phyloP scores from a whole-genome alignment of 2,329 filamentous ascomycete genomes.

The Trichoderma guizhouense region DNA sequence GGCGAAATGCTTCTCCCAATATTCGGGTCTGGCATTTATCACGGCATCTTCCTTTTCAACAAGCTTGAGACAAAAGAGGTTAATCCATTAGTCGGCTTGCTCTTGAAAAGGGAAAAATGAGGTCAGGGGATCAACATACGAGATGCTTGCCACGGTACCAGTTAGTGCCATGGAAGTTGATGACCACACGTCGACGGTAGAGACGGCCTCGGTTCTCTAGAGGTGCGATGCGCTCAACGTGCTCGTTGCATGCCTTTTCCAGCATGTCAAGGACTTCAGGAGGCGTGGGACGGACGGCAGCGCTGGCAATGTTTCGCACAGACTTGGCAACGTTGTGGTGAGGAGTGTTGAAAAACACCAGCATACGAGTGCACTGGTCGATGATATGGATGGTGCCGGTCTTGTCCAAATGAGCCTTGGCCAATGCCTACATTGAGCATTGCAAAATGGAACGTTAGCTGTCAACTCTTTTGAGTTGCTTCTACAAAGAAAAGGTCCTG shows the following conservation, averaged over 20 bases:
- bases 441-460: background rate
- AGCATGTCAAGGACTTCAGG: conserved; percentile 3
- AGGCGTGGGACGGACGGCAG: background rate
- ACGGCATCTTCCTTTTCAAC: background rate
- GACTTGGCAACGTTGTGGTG: conserved; percentile 6
- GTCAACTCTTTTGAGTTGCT: background rate
- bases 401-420: background rate
- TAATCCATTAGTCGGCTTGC: background rate
- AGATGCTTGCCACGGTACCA: background rate
- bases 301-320: conserved; percentile 7
- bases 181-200: conserved; percentile 1
- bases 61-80: background rate
- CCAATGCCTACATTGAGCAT: conserved; percentile 2
- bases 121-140: background rate
- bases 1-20: conserved; percentile 11
- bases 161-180: conserved; percentile 14
- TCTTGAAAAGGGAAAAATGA: background rate
- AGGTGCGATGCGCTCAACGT: background rate
- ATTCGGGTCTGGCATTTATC: background rate
- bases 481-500: background rate
- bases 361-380: background rate
- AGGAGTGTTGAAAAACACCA: conserved; percentile 18
- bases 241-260: conserved; percentile 7
- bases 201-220: background rate
- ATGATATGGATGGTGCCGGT: background rate